Conservation (phyloP, 2,329 filamentous ascomycete species). For the Leptographium lundbergii region DNA sequence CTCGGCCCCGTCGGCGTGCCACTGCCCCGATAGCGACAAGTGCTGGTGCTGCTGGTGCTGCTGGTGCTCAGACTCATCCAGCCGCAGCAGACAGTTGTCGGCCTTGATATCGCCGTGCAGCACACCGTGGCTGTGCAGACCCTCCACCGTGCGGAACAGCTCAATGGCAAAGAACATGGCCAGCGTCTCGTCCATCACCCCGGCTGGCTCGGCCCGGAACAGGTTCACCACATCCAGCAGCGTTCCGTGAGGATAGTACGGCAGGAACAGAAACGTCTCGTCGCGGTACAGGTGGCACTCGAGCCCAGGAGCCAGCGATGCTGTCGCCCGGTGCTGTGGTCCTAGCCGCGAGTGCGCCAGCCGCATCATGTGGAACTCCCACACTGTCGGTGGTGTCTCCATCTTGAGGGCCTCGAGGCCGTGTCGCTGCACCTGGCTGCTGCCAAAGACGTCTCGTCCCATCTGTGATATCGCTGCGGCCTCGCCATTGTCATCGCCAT, state of each 20-base stretch:
- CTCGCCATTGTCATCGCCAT: conserved; percentile 30
- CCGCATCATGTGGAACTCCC: conserved; percentile 96
- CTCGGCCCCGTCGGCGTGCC: conserved; percentile 57
- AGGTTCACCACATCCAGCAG: conserved; percentile 90
- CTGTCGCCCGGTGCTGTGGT: conserved; percentile 54
- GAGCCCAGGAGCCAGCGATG: conserved; percentile 71
- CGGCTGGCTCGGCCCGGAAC: conserved; percentile 57
- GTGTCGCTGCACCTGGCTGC: conserved; percentile 36
- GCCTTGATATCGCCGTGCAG: conserved; percentile 91
- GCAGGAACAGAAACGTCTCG: conserved; percentile 80
- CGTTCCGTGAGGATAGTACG: conserved; percentile 80
- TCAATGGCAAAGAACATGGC: conserved; percentile 96
- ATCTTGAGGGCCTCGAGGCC: conserved; percentile 82
- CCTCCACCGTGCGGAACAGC: conserved; percentile 79
- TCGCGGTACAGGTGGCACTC: conserved; percentile 87
- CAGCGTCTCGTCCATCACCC: conserved; percentile 77
- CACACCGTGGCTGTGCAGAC: conserved; percentile 64
- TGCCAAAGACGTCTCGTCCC: conserved; percentile 49
- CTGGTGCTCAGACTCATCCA: conserved; percentile 44
- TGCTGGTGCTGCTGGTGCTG: conserved; percentile 6
- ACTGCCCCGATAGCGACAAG: conserved; percentile 49
- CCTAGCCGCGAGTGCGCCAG: conserved; percentile 66
- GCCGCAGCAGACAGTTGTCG: conserved; percentile 85
- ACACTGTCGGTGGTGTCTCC: conserved; percentile 76
- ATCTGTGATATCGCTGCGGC: conserved; percentile 26